Base-by-base conservation (phyloP, 306 rosid genomes). In the Betula pendula region DNA sequence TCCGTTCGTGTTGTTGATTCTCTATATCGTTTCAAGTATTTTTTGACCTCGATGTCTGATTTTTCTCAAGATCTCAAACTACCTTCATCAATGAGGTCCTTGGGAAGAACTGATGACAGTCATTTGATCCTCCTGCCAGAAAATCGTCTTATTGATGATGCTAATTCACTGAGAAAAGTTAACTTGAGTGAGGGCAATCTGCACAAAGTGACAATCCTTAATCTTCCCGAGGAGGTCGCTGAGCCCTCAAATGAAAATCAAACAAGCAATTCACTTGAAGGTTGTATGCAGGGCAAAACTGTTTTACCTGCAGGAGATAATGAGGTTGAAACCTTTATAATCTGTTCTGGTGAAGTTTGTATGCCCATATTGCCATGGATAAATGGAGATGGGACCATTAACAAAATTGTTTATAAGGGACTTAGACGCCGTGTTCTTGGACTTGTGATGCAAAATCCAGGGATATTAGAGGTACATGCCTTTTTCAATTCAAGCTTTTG, bases 391-490 rank as follows among this genome's bases (percentile, higher is more conserved):
- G 99, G 99, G 73, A 85, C 88, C 20, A 70, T 85, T 77, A 95
- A 95, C 84, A 78, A 81, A 55, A 70, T 88, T 72, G 91, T 95
- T 72, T 92, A 85, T 81, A 92, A 80, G 84, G 97, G 99, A 79
- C 90, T 95, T 22, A 81, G 75, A 75, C 86, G 97, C 33, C 94
- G 88, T 73, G 81, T 92, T 75, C 89, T 92, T 81, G 99, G 97
- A 80, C 85, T 89, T 81, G 97, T 92, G 79, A 90, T 95, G 99
- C 99, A 92, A 85, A 92, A 85, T 85, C 97, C 99, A 17, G 99
- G 97, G 80, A 92, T 90, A 68, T 76, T 90, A 79, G 92, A 90
- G 99, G 99, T 95, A 88, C 44, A 73, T 51, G 59, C 52, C 33
- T 80, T 80, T 50, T 29, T 24, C 66, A 51, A 38, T 75, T 49